A percentile compares a stretch with the other conserved stretches of the same genome.
Evolutionary conservation across 768 basidiomycete genomes (phyloP).

Genomic region (Tricholoma sp.): DNA sequence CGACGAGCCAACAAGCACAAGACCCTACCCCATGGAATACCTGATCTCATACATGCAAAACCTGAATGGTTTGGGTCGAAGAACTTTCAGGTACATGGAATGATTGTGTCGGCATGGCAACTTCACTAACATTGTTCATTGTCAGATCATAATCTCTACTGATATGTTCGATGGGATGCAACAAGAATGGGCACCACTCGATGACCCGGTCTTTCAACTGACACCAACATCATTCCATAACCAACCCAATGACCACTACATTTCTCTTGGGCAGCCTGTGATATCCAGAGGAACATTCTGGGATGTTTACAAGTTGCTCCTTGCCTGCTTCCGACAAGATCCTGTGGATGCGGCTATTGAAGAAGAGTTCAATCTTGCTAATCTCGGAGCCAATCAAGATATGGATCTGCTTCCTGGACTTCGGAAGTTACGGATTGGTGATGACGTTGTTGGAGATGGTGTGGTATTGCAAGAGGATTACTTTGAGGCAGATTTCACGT

Average conservation of each 20-base stretch:
- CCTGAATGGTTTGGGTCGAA: constrained; percentile 11
- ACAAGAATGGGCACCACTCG: constrained; percentile 12
- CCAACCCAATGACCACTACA: constrained; percentile 5
- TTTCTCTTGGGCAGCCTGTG: constrained; percentile 8
- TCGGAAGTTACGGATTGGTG: constrained; percentile 9
- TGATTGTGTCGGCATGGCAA: neutral
- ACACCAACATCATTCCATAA: no score
- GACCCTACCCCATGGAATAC: no score
- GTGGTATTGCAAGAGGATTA: constrained; percentile 7
- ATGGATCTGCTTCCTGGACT: constrained; percentile 6
- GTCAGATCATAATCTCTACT: constrained; percentile 6
- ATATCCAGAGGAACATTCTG: no score
- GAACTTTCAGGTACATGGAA: constrained; percentile 28
- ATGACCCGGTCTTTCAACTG: constrained; percentile 13
- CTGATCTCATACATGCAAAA: no score
- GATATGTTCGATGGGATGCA: constrained; percentile 11
- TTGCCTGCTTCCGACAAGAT: no score
- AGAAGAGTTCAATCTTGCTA: neutral
- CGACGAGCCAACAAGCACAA: no score
- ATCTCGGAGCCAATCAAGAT: neutral
- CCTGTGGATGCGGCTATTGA: constrained; percentile 1
- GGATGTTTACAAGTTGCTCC: no score
- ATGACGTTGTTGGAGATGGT: constrained; percentile 9
- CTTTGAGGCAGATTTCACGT: constrained; percentile 2
- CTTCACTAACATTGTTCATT: neutral